Evolutionary conservation across 257 asterid genomes (phyloP).

Genomic region (Striga asiatica): DNA sequence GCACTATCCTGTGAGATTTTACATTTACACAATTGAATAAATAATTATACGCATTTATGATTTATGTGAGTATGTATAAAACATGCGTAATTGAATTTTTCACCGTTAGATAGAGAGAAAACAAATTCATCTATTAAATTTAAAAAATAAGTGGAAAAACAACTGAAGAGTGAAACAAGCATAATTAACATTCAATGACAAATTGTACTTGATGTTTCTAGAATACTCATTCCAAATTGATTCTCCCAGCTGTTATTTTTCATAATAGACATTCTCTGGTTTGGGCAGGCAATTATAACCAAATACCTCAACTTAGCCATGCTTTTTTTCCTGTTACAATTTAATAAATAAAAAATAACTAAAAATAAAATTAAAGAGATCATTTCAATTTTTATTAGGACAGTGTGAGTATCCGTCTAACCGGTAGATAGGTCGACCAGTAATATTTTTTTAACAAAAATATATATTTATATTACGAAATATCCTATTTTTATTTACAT

Average conservation of each 20-base stretch:
- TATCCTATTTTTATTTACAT: too few species aligned
- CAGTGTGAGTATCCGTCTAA: too few species aligned
- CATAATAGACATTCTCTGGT: conserved; percentile 25
- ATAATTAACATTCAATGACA: conserved; percentile 12
- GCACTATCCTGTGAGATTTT: too few species aligned
- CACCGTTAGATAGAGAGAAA: too few species aligned
- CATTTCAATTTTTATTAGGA: conserved; percentile 20
- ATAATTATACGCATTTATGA: too few species aligned
- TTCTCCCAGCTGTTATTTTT: conserved; percentile 30
- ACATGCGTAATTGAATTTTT: too few species aligned
- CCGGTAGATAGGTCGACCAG: too few species aligned
- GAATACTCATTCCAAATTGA: conserved; percentile 24
- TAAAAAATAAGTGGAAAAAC: not conserved
- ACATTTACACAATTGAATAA: too few species aligned
- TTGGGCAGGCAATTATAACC: conserved; percentile 33
- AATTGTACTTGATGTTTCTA: conserved; percentile 22
- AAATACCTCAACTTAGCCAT: conserved; percentile 21
- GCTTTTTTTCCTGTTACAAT: conserved; percentile 13
- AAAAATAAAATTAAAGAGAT: not conserved
- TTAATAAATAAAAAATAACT: not conserved
- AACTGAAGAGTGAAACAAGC: conserved; percentile 6
- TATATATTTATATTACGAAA: too few species aligned
- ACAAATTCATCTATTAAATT: too few species aligned
- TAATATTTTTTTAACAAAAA: too few species aligned
- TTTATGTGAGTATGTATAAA: too few species aligned